Conservation (phyloP, 2,329 filamentous ascomycete species). For the Aspergillus viridinutans region DNA sequence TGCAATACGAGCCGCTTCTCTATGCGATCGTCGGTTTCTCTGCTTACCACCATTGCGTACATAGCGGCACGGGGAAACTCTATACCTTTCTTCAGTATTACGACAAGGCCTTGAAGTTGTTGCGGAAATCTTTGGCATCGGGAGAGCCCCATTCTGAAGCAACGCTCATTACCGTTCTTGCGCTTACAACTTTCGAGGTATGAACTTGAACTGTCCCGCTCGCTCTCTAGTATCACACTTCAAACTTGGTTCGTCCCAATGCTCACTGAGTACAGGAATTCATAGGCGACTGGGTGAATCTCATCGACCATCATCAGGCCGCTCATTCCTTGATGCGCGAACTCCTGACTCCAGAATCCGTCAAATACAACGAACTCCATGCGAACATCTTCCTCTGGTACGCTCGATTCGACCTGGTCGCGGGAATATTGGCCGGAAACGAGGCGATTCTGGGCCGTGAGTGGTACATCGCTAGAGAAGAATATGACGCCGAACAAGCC, state of each 20-base stretch:
- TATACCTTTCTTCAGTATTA: conserved; percentile 84
- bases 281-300: conserved; percentile 89
- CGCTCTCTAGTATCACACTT: neutral
- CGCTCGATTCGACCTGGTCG: conserved; percentile 78
- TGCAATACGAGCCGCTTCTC: conserved; percentile 74
- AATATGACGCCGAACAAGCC: conserved; percentile 59
- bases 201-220: conserved; percentile 14
- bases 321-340: conserved; percentile 75
- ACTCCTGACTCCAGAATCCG: conserved; percentile 71
- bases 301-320: conserved; percentile 88
- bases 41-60: conserved; percentile 76
- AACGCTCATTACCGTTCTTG: conserved; percentile 80
- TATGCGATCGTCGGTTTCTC: conserved; percentile 86
- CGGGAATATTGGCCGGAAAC: conserved; percentile 76
- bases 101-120: conserved; percentile 75
- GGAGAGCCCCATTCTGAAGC: conserved; percentile 67
- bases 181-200: conserved; percentile 92
- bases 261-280: conserved; percentile 63
- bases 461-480: conserved; percentile 68
- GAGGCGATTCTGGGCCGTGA: conserved; percentile 68
- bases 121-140: conserved; percentile 67
- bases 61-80: conserved; percentile 66
- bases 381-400: conserved; percentile 85
- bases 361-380: conserved; percentile 65
- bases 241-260: neutral